Conservation (phyloP, 306 rosid species). For the Cyclanthera cordifolia region DNA sequence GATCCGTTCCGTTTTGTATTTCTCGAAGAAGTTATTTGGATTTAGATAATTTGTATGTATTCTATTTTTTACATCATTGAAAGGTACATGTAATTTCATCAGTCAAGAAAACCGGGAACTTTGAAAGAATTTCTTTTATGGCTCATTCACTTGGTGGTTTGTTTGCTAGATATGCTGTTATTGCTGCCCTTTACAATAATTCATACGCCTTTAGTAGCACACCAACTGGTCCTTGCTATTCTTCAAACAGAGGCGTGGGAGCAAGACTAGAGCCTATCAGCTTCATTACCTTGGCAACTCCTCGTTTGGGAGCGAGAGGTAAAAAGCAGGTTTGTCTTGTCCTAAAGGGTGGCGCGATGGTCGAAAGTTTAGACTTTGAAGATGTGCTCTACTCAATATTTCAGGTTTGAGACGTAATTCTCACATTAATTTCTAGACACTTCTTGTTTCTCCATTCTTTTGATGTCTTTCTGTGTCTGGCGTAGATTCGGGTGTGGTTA, state of each 20-base stretch:
- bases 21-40: background rate
- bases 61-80: slow-evolving; percentile 8
- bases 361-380: too few species aligned
- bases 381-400: too few species aligned
- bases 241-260: slow-evolving; percentile 44
- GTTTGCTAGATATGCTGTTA: slow-evolving; percentile 84
- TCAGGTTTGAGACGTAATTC: too few species aligned
- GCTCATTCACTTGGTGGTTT: slow-evolving; percentile 96
- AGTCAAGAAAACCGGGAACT: slow-evolving; percentile 54
- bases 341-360: too few species aligned
- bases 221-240: slow-evolving; percentile 24
- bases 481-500: too few species aligned
- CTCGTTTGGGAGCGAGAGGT: slow-evolving; percentile 93
- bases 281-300: slow-evolving; percentile 90
- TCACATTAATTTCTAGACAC: too few species aligned
- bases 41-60: background rate
- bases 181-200: slow-evolving; percentile 53
- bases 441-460: too few species aligned
- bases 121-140: slow-evolving; percentile 75
- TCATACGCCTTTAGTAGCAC: slow-evolving; percentile 23
- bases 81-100: slow-evolving; percentile 10
- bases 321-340: slow-evolving; percentile 72
- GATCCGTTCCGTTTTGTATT: slow-evolving; percentile 16
- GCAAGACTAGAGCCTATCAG: slow-evolving; percentile 84
- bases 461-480: too few species aligned